phyloP scores from a whole-genome alignment of 805 yeast species.

The Wickerhamiella kurtzmanii region DNA sequence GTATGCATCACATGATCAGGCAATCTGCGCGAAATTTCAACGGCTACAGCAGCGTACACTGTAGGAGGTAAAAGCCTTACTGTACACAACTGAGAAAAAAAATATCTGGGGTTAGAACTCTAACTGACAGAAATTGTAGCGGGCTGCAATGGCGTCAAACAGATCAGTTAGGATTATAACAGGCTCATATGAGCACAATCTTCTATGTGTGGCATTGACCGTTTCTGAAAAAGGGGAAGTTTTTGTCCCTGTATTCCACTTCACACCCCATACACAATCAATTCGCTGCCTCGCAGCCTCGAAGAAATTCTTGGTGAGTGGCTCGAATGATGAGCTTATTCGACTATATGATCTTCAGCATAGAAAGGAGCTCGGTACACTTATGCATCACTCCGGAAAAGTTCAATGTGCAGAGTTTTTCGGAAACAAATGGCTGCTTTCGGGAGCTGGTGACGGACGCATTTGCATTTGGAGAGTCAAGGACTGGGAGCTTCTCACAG shows the following conservation, averaged over 20 bases:
- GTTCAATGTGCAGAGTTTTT: slow-evolving; percentile 60
- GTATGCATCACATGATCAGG: no score
- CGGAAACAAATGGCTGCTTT: slow-evolving; percentile 61
- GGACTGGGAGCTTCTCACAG: slow-evolving; percentile 90
- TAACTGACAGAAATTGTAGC: background rate
- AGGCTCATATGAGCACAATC: slow-evolving; percentile 91
- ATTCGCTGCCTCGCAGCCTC: slow-evolving; percentile 75
- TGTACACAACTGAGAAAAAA: background rate
- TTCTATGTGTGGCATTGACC: slow-evolving; percentile 70
- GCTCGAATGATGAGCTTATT: slow-evolving; percentile 91
- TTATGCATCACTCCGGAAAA: slow-evolving; percentile 80
- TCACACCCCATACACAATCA: slow-evolving; percentile 84
- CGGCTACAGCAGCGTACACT: no score
- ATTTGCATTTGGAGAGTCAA: slow-evolving; percentile 87
- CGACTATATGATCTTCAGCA: slow-evolving; percentile 87
- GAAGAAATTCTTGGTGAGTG: slow-evolving; percentile 76
- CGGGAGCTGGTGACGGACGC: slow-evolving; percentile 84
- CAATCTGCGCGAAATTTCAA: background rate
- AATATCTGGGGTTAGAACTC: background rate
- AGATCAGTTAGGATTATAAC: slow-evolving; percentile 56
- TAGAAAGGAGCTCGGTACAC: slow-evolving; percentile 83
- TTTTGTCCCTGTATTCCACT: slow-evolving; percentile 89
- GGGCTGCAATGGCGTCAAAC: background rate
- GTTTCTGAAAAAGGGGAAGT: slow-evolving; percentile 33
- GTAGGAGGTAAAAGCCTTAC: no score